Evolutionary conservation across 345 rosid genomes (phyloP).

Genomic region (Rhizophora apiculata): DNA sequence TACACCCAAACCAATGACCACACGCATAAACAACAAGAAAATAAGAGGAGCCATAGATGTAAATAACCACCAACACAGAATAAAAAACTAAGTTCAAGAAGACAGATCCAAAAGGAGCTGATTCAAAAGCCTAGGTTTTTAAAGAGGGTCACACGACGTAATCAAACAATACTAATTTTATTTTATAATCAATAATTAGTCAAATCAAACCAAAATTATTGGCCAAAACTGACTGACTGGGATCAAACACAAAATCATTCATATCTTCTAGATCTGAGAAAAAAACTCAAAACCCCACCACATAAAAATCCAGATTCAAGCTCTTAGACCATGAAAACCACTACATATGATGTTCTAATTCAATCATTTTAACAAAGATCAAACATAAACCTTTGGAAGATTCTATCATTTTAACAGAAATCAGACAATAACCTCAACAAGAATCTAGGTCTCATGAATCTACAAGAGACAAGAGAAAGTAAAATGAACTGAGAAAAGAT

Average conservation of each 20-base stretch:
- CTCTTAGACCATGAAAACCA: background rate
- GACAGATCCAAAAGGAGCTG: no score
- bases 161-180: background rate
- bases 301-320: background rate
- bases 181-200: background rate
- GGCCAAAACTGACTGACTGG: background rate
- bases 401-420: background rate
- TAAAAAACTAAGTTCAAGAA: no score
- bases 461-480: background rate
- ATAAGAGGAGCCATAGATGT: no score
- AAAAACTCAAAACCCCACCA: background rate
- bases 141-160: no score
- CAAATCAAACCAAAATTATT: background rate
- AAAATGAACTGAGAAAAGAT: background rate
- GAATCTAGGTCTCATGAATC: background rate
- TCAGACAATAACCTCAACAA: background rate
- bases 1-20: no score
- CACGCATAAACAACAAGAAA: no score
- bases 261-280: conserved; percentile 13
- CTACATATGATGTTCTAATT: background rate
- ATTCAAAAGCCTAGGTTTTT: no score
- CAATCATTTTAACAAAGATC: background rate
- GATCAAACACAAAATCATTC: background rate
- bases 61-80: no score
- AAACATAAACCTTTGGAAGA: background rate